Evolutionary conservation across 2,329 filamentous ascomycete species (phyloP).

Genomic region (Curvularia spicifera): DNA sequence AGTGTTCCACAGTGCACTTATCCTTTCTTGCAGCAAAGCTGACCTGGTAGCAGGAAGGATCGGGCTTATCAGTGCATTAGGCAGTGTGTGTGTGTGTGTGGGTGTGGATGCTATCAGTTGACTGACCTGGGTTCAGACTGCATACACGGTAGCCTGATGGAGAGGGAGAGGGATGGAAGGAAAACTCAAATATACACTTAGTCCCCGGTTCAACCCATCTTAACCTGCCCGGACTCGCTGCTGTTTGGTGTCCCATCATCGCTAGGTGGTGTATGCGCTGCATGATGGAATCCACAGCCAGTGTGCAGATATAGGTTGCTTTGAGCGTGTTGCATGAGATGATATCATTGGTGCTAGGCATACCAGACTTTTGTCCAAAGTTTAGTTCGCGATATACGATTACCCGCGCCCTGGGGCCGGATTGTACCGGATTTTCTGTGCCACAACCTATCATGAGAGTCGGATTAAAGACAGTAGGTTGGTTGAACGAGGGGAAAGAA

Average conservation of each 20-base stretch:
- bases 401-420: background rate
- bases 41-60: too few relatives aligned
- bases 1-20: too few relatives aligned
- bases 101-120: too few relatives aligned
- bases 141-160: background rate
- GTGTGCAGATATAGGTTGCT: background rate
- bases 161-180: background rate
- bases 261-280: background rate
- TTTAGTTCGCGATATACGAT: conserved; percentile 7
- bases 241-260: background rate
- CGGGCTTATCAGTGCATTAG: too few relatives aligned
- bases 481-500: background rate
- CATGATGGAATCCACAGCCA: background rate
- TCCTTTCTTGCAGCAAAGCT: too few relatives aligned
- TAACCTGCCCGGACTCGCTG: too few relatives aligned
- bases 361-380: background rate
- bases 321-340: background rate
- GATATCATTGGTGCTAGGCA: background rate
- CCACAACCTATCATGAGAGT: background rate
- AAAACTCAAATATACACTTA: background rate
- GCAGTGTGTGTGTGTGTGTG: too few relatives aligned
- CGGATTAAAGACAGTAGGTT: background rate
- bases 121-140: too few relatives aligned
- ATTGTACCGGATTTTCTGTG: background rate
- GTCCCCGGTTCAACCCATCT: background rate